Evolutionary conservation across 352 stramenopile species (phyloP).

Genomic region (Globisporangium camurandrum): DNA sequence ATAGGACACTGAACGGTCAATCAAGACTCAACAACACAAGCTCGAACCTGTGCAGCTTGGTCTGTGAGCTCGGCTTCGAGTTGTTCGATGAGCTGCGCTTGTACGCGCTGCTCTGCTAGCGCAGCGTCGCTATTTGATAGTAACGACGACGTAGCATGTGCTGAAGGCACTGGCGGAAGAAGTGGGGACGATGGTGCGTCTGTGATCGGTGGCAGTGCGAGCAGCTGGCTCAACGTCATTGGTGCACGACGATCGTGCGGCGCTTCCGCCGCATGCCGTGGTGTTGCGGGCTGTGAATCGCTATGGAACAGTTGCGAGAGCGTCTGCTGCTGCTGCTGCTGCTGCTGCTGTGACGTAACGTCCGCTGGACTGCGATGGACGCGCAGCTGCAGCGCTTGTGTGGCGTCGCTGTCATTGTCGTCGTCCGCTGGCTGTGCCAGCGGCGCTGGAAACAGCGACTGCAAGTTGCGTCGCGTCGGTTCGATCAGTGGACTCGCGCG

Average conservation of each 20-base stretch:
- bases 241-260: too few relatives aligned
- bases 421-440: too few relatives aligned
- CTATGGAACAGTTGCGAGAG: neutral
- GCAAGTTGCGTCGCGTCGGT: too few relatives aligned
- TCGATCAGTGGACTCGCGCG: too few relatives aligned
- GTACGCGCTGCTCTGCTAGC: neutral
- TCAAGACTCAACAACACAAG: neutral
- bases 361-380: neutral
- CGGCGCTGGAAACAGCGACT: too few relatives aligned
- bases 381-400: neutral
- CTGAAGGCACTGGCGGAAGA: neutral
- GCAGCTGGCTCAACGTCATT: conserved; percentile 11
- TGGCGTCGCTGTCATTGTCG: too few relatives aligned
- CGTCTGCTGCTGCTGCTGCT: neutral
- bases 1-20: neutral
- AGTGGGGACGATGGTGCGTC: neutral
- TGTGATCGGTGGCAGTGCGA: neutral
- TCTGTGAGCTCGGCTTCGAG: conserved; percentile 9
- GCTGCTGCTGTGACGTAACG: neutral
- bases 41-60: conserved; percentile 4
- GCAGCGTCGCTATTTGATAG: too few relatives aligned
- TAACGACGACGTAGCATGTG: too few relatives aligned
- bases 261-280: neutral
- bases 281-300: neutral
- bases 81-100: conserved; percentile 2